Base-by-base conservation (phyloP, 208 protist species). In the Crithidia thermophila region DNA sequence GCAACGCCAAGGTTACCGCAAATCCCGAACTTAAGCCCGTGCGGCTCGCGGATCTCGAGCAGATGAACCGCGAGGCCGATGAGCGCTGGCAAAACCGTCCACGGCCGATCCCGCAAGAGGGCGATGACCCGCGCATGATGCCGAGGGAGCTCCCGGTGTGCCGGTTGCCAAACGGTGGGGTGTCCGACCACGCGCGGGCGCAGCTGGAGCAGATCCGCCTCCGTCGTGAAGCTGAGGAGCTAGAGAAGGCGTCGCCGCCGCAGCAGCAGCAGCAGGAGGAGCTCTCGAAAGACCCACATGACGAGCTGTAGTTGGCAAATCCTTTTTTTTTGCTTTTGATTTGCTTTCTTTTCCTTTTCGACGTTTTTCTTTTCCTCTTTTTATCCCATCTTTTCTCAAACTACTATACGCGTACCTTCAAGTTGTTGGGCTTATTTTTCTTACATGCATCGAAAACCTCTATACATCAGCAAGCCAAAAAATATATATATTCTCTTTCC, bases 51-150 rank as follows among this genome's bases (percentile, higher is more conserved):
- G 51, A 67, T 30, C 1, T 62, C 10, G 68, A 58, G 8, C 37
- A 39, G 21, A 61, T 74, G 67, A 14, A 34, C 34, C 30, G 27
- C 21, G 57, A 74, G 20, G 50, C 45, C 10, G 43, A 74, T 20
- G 51, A 74, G 42, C 58, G 58, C 25, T 61, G 42, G 50, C n/a
- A 3, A 14, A 74, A 60, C 51, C 68, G 68, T 39, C 68, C 68
- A 8, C 47, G 43, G 11, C 16, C 20, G 7, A 21, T 67, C 11
- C 30, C n/a, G 43, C 13, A 0, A 3, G n/a, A 45, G 8, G 18
- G 30, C 43, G 30, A 28, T 2, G n/a, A 50, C 18, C 31, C 28
- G 16, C 6, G 34, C 14, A 20, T 67, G 0, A 43, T 20, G n/a
- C 4, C 18, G 3, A n/a, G 10, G 11, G 68, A 74, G 30, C 40